Evolutionary conservation across 2,329 filamentous ascomycete genomes (phyloP).

Genomic region (Dryadomyces sulphureus): DNA sequence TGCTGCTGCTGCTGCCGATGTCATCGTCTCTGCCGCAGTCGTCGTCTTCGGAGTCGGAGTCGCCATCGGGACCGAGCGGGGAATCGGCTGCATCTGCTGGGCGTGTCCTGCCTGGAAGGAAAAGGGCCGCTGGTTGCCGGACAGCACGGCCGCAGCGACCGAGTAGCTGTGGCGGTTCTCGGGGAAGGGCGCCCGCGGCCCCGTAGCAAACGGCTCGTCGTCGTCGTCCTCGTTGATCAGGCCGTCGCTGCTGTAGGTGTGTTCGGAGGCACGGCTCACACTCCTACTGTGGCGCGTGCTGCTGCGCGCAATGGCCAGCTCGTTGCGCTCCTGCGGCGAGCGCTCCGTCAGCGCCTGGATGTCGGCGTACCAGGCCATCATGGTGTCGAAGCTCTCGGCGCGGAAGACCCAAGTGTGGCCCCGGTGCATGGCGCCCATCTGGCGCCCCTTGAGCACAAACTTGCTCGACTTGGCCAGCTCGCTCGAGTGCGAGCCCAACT

Average conservation of each 20-base stretch:
- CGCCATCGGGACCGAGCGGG: too few relatives aligned
- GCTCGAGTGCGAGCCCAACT: conserved; percentile 80
- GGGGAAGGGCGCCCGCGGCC: not conserved
- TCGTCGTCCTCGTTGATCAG: conserved; percentile 60
- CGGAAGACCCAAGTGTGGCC: conserved; percentile 60
- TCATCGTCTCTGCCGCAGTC: too few relatives aligned
- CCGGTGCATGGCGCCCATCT: conserved; percentile 84
- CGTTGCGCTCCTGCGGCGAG: conserved; percentile 72
- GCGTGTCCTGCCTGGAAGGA: too few relatives aligned
- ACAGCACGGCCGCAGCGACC: too few relatives aligned
- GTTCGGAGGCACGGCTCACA: conserved; percentile 50
- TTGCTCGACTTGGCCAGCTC: conserved; percentile 81
- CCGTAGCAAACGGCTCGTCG: conserved; percentile 38
- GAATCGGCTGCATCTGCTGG: too few relatives aligned
- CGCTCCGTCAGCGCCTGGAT: conserved; percentile 83
- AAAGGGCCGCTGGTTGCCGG: too few relatives aligned
- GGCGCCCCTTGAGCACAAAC: conserved; percentile 92
- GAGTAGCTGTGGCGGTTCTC: too few relatives aligned
- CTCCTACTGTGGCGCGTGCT: conserved; percentile 49
- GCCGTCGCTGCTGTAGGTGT: conserved; percentile 60
- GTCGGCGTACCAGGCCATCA: conserved; percentile 94
- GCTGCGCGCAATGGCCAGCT: conserved; percentile 68
- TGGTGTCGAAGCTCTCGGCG: conserved; percentile 69
- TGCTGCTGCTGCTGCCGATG: not conserved
- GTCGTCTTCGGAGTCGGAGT: too few relatives aligned